Base-by-base conservation (phyloP, 2,329 filamentous ascomycete species). In the Sporothrix sp. region DNA sequence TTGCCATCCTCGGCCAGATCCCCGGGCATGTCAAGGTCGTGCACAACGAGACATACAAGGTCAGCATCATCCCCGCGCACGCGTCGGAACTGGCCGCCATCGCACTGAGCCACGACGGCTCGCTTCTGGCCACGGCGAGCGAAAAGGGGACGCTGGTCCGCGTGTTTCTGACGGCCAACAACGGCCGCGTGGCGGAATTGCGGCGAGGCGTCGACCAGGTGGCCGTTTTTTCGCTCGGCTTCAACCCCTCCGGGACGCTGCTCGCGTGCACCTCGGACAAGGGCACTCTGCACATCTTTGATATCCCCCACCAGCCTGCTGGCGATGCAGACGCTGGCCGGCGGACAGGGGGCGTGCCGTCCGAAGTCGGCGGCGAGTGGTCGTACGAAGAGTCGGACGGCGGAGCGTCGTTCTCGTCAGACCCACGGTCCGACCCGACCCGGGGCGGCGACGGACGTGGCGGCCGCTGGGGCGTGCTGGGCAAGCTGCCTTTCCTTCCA, bases 261-360 rank as follows among this genome's bases (percentile, higher is more conserved):
- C 75, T 97, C 10, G 93, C 93, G 23, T 91, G 89, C 55, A 97
- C 91, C 1, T 96, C 90, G 1, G 93, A 98, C 72, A 98, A 97
- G 68, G 90, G 87, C 6, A 98, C 90, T 0, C 74, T 98, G 10
- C 93, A 98, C 66, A 78, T 98, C 33, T 98, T 96, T 63, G 89
- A 97, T 61, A 75, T 96, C 1, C 84, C 84, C 4, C 75, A 78
- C 53, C 69, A 72, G 8, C 7, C 48, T 4, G 25, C 30, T 13
- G 23, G 23, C 21, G 40, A 18, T 27, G 9, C 10, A 11, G 25
- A 20, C n/a, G 49, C 33, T 2, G 28, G 18, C 20, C 13, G 11
- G 7, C 28, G 35, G 7, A 21, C 14, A 28, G 40, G 28, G 8
- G 42, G 43, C 6, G 42, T 52, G 7, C 28, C 50, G 5, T 47